Evolutionary conservation across 345 rosid species (phyloP).

Genomic region (Physaria fendleri): DNA sequence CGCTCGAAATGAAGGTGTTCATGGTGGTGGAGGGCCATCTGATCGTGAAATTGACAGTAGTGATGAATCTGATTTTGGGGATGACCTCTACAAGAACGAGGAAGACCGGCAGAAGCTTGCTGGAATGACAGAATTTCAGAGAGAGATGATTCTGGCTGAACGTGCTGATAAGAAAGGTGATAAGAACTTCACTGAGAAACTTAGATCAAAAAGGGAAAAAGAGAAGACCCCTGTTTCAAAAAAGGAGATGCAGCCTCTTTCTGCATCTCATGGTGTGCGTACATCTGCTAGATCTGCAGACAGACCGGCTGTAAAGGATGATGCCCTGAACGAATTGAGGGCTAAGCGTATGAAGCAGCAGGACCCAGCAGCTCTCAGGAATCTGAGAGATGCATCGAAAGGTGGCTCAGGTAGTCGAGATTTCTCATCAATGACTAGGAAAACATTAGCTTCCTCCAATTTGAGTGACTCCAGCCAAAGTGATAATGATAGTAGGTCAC

Average conservation of each 20-base stretch:
- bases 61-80: slow-evolving; percentile 83
- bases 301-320: slow-evolving; percentile 90
- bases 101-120: slow-evolving; percentile 72
- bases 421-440: slow-evolving; percentile 63
- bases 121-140: slow-evolving; percentile 74
- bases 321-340: slow-evolving; percentile 79
- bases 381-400: slow-evolving; percentile 69
- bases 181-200: slow-evolving; percentile 74
- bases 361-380: slow-evolving; percentile 79
- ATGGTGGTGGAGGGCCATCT: slow-evolving; percentile 47
- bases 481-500: slow-evolving; percentile 76
- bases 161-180: slow-evolving; percentile 92
- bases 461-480: slow-evolving; percentile 85
- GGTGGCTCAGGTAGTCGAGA: slow-evolving; percentile 54
- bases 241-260: slow-evolving; percentile 59
- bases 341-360: slow-evolving; percentile 92
- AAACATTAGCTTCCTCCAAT: slow-evolving; percentile 49
- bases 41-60: slow-evolving; percentile 68
- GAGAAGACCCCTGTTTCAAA: slow-evolving; percentile 52
- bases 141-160: slow-evolving; percentile 87
- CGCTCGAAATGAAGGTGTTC: slow-evolving; percentile 50
- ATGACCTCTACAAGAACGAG: slow-evolving; percentile 85
- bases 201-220: slow-evolving; percentile 69
- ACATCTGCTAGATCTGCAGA: slow-evolving; percentile 90
- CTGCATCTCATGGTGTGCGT: slow-evolving; percentile 65